Base-by-base conservation (phyloP, 345 rosid species). In the Ceriops decandra region DNA sequence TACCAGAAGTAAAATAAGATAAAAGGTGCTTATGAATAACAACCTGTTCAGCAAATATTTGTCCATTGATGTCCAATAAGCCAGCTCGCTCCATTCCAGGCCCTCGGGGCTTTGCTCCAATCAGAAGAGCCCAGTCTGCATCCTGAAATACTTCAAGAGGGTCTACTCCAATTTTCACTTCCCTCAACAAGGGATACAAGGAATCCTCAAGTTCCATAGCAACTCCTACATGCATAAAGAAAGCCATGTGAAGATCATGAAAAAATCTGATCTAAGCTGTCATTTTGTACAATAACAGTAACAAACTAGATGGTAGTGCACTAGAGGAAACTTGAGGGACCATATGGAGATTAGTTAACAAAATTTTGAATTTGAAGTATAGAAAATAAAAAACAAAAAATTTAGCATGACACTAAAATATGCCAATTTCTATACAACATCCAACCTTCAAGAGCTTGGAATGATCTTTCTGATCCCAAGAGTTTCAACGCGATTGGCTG, bases 171-270 rank as follows among this genome's bases (percentile, higher is more conserved):
- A 95, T 91, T 61, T 77, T 83, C 72, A 95, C 99, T 78, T 95
- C 96, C 81, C 96, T 88, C 87, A 95, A 76, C 79, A 95, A 72
- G 5, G 99, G 99, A 74, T 79, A 95, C 84, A 95, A 82, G 2
- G 95, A 95, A 84, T 95, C 99, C 86, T 95, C 99, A 47, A 95
- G 89, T 26, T 95, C 99, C 99, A 95, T 95, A 21, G 99, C 99
- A 54, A 95, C 99, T 74, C 96, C 96, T 90, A 76, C 68, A 77
- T 4, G 32, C 66, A 74, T 7, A 33, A 63, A 54, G 21, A 38
- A n/a, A 51, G 53, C 21, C 63, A 24, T 74, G 68, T 68, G 49
- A 70, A 53, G 47, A 69, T 38, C 15, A 35, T 38, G 38, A 16
- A 17, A 27, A 49, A 7, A 64, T 22, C 9, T 20, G 20, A n/a